Percentiles rank a stretch among this genome's conserved stretches.
These are phyloP conservation scores for Megacollybia marginata DNA, from an alignment of 768 basidiomycete genomes.

Conservation along the genomic window DNA sequence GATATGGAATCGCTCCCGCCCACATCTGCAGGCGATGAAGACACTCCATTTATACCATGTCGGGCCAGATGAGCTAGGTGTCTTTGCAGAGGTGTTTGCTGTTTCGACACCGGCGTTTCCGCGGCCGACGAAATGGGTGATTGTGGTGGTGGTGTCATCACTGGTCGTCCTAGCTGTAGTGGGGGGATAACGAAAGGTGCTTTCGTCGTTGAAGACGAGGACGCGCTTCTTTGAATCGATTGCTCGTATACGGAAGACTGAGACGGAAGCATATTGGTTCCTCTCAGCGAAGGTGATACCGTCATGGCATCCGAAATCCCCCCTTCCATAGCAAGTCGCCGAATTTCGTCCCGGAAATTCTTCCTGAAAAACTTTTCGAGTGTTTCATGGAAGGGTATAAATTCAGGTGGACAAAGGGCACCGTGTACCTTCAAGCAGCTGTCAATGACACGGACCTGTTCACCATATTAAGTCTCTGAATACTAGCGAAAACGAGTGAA, in stretches of 20 bases:
- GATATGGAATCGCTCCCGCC: conserved; percentile 53
- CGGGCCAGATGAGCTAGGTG: conserved; percentile 76
- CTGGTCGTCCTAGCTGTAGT: conserved; percentile 40
- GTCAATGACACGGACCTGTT: conserved; percentile 72
- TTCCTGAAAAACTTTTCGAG: conserved; percentile 80
- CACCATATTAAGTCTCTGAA: neutral
- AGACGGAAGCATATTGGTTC: conserved; percentile 34
- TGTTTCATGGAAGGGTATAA: conserved; percentile 89
- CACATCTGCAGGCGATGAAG: conserved; percentile 66
- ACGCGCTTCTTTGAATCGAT: conserved; percentile 39
- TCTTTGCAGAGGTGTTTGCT: conserved; percentile 71
- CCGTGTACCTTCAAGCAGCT: conserved; percentile 80
- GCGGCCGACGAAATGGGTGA: conserved; percentile 27
- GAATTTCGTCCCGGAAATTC: conserved; percentile 79
- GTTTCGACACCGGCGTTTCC: conserved; percentile 22
- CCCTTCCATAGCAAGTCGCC: conserved; percentile 55
- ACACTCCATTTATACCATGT: conserved; percentile 77
- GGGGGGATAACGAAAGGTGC: conserved; percentile 42
- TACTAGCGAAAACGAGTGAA: neutral
- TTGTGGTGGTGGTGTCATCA: conserved; percentile 37
- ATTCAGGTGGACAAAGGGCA: conserved; percentile 75
- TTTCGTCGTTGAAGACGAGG: conserved; percentile 35
- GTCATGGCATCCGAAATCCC: conserved; percentile 42
- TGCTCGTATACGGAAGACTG: conserved; percentile 42
- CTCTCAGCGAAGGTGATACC: conserved; percentile 28